Base-by-base conservation (phyloP, 129 eudicot species). In the Logfia minima region DNA sequence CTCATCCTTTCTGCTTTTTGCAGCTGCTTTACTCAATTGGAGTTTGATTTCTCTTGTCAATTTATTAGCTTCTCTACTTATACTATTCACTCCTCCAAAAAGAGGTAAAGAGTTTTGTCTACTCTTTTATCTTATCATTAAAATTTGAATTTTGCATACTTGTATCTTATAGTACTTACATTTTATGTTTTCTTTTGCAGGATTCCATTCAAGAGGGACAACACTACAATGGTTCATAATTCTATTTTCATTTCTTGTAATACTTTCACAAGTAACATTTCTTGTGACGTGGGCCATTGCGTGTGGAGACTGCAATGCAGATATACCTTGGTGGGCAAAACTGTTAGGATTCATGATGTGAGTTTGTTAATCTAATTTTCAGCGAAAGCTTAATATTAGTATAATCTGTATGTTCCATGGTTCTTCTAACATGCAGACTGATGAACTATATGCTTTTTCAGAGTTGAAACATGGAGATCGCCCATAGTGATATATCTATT, bases 11-110 rank as follows among this genome's bases (percentile, higher is more conserved):
- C 56, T 31, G 59, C 29, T 60, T 73, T 22, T 81, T 89, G 90
- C 97, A 94, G 99, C 89, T 78, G 92, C 97, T 65, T 80, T 94
- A 66, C 87, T 89, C 43, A 85, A 89, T 84, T 94, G 99, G 99
- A 91, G 99, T 77, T 80, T 91, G 77, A 80, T 91, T 76, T 89
- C 96, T 68, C 85, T 94, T 14, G 85, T 87, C 75, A 83, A 89
- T 86, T 83, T 94, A 88, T 68, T 86, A 79, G 88, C 89, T 60
- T 86, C 88, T 65, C 86, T 91, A 22, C 75, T 86, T 71, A 81
- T 94, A 67, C 93, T 86, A 23, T 87, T 81, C 74, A 75, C 82
- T 74, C 86, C 88, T 53, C 88, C 93, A 24, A 89, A 88, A 89
- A 81, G 90, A 86, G 97, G 99, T 89, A 67, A 43, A 58, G 56